Evolutionary conservation across 1,139 yeast species (phyloP).

Genomic region (Candida sp.): DNA sequence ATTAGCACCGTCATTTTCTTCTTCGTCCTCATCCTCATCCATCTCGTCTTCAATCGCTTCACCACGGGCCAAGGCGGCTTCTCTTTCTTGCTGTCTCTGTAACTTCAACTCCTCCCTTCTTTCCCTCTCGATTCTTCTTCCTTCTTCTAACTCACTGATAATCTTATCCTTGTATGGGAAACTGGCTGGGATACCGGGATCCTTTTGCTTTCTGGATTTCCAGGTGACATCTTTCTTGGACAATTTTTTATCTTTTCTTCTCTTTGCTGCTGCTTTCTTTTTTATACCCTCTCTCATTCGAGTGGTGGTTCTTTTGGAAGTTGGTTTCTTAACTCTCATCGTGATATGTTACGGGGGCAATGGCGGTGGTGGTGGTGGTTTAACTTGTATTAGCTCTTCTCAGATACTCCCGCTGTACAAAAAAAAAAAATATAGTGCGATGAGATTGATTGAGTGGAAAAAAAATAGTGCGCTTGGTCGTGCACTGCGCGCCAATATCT

Average conservation of each 20-base stretch:
- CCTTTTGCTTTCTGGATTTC: constrained; percentile 84
- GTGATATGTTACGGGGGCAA: neutral
- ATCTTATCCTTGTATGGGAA: constrained; percentile 94
- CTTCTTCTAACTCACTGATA: constrained; percentile 78
- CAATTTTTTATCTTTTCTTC: constrained; percentile 79
- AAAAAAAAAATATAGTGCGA: constrained; percentile 1
- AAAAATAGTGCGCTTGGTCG: neutral
- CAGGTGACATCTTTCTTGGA: constrained; percentile 93
- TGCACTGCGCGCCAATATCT: neutral
- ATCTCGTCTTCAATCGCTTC: constrained; percentile 38
- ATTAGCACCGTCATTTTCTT: constrained; percentile 45
- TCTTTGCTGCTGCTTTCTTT: constrained; percentile 93
- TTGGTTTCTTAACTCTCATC: constrained; percentile 66
- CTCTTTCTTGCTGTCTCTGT: constrained; percentile 50
- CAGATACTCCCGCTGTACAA: neutral
- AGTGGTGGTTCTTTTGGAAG: constrained; percentile 86
- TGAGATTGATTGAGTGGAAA: neutral
- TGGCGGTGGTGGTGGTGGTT: neutral
- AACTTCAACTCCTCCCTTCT: constrained; percentile 55
- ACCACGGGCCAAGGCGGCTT: constrained; percentile 50
- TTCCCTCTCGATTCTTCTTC: constrained; percentile 65
- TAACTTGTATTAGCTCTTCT: neutral
- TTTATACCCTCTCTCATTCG: constrained; percentile 96
- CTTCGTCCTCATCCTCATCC: constrained; percentile 42
- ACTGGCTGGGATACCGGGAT: constrained; percentile 93